Conservation (phyloP, 2,329 filamentous ascomycete genomes). For the Dryadomyces quercus-mongolicae region DNA sequence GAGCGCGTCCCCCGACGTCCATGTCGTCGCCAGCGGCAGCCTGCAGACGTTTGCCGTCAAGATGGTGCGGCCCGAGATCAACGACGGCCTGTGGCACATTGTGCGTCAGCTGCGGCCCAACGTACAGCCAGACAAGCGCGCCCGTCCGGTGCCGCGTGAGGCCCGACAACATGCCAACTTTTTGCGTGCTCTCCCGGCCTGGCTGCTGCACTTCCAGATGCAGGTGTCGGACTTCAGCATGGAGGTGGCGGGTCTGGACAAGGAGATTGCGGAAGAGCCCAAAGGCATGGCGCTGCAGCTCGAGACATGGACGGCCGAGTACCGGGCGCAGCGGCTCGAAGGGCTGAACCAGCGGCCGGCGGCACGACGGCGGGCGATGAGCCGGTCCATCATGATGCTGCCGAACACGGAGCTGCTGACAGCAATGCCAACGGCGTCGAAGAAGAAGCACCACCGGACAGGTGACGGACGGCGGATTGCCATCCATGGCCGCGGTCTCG, state of each 20-base stretch:
- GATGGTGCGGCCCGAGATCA: slow-evolving; percentile 85
- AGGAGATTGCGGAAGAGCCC: slow-evolving; percentile 67
- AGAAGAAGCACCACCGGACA: slow-evolving; percentile 41
- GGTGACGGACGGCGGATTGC: slow-evolving; percentile 73
- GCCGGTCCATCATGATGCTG: slow-evolving; percentile 50
- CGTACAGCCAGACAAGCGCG: slow-evolving; percentile 50
- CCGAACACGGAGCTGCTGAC: slow-evolving; percentile 54
- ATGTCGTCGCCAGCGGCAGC: slow-evolving; percentile 66
- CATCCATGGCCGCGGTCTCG: slow-evolving; percentile 70
- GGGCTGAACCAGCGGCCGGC: slow-evolving; percentile 42
- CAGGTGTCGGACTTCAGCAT: slow-evolving; percentile 83
- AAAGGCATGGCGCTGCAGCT: slow-evolving; percentile 77
- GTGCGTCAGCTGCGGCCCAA: slow-evolving; percentile 68
- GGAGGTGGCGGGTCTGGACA: slow-evolving; percentile 81
- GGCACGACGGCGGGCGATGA: slow-evolving; percentile 60
- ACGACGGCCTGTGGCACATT: slow-evolving; percentile 83
- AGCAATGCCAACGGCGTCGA: slow-evolving; percentile 37
- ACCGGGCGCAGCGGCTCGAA: slow-evolving; percentile 69
- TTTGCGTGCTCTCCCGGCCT: slow-evolving; percentile 65
- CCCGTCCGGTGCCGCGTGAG: slow-evolving; percentile 27
- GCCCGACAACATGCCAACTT: slow-evolving; percentile 52
- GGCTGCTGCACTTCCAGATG: slow-evolving; percentile 74
- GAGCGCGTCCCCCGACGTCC: slow-evolving; percentile 73
- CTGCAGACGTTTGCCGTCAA: slow-evolving; percentile 81
- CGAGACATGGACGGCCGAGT: slow-evolving; percentile 79